Evolutionary conservation across 2,329 filamentous ascomycete species (phyloP), one percentile per base, ranked within the genome.

Genomic region (Decorospora gaudefroyi): DNA sequence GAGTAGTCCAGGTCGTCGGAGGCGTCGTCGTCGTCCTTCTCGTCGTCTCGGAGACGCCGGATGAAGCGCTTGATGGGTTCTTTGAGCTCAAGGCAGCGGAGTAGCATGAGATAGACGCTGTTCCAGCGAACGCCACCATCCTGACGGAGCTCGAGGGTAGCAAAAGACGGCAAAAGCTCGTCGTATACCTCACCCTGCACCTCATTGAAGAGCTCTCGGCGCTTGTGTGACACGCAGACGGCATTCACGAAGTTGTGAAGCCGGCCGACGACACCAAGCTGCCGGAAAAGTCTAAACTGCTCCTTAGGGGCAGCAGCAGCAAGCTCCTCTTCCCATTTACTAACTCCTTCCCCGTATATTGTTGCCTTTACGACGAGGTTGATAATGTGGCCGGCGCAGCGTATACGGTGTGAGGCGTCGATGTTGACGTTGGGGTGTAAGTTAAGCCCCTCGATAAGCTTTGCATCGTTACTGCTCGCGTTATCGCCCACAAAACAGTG

Each of bases 41-140:
- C 21, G 21, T 23, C 21, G 10, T 23, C 21, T 6, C 21, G 21
- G 6, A 23, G 21, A 10, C 21, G 21, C 10, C 21, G 21, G 21
- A 31, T 42, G 17, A 46, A 46, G 19, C 22, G 13, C 16, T 28
- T 40, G 17, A 49, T 43, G 22, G 45, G 27, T 6, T 51, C 36
- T n/a, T 21, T 19, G 18, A 44, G 36, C 38, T 47, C 31, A 15
- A 35, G 36, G 38, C 39, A 47, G 27, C 40, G 38, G 6, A 51
- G 18, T 11, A 45, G 36, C 37, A 50, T 50, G 10, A 30, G 27
- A 13, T 46, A 50, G 9, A 40, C 32, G 18, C 13, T 34, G 22
- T 50, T 13, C 49, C 30, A 52, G 22, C 41, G 13, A 7, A 46
- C 26, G 16, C 49, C 45, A 19, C 33, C 33, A 33, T 46, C 37